These are phyloP conservation scores for Pyricularia grisea DNA, from an alignment of 2,329 filamentous ascomycete genomes.

Conservation along the genomic window DNA sequence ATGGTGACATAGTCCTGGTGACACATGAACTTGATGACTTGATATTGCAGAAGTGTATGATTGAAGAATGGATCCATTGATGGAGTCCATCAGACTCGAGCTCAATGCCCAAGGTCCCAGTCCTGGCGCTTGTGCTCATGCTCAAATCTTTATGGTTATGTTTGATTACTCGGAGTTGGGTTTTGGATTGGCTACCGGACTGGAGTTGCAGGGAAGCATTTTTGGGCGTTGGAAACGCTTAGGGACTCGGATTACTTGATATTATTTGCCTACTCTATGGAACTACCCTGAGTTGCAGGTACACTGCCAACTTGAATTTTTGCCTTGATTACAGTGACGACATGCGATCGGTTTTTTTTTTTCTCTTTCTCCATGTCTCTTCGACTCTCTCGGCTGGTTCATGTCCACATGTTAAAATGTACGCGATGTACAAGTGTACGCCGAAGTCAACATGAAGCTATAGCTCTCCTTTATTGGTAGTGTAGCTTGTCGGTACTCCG, in stretches of 20 bases:
- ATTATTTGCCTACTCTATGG: background rate
- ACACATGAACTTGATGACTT: background rate
- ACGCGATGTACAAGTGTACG: background rate
- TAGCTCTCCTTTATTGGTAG: no score
- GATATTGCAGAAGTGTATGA: background rate
- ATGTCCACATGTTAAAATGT: no score
- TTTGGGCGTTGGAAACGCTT: background rate
- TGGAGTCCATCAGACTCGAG: background rate
- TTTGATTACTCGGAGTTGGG: background rate
- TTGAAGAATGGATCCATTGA: background rate
- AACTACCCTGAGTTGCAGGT: no score
- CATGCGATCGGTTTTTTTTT: no score
- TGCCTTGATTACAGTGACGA: no score
- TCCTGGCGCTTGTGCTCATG: background rate
- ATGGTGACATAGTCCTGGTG: slow-evolving; percentile 39
- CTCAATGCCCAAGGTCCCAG: background rate
- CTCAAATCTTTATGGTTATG: background rate
- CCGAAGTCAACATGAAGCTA: background rate
- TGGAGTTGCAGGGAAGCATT: background rate
- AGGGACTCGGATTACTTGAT: background rate
- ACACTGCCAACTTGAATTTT: no score
- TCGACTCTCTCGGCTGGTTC: no score
- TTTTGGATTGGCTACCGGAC: background rate
- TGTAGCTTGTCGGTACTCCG: background rate
- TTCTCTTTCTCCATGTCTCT: no score